These are phyloP conservation scores for Medicago ruthenica DNA, from an alignment of 306 rosid species.

Conservation along the genomic window DNA sequence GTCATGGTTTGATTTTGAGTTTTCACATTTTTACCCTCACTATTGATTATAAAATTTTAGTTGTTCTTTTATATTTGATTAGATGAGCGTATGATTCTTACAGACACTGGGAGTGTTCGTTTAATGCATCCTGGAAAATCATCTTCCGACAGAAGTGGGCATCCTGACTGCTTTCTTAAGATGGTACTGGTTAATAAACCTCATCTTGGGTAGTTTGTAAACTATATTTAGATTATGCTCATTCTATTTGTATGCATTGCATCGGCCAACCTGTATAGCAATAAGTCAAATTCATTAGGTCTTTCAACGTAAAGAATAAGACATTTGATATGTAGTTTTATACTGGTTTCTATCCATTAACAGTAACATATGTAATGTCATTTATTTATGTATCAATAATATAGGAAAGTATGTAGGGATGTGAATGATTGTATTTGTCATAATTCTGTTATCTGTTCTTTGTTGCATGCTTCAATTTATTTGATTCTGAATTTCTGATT, in stretches of 20 bases:
- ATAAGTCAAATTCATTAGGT: too few relatives aligned
- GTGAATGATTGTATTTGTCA: too few relatives aligned
- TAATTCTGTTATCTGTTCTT: too few relatives aligned
- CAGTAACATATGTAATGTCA: too few relatives aligned
- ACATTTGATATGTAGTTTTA: too few relatives aligned
- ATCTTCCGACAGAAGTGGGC: slow-evolving; percentile 55
- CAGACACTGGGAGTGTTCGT: slow-evolving; percentile 79
- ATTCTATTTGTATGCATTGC: too few relatives aligned
- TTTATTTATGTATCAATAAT: too few relatives aligned
- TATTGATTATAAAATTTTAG: slow-evolving; percentile 5
- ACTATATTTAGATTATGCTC: too few relatives aligned
- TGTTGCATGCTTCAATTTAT: slow-evolving; percentile 2
- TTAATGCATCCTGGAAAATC: slow-evolving; percentile 72
- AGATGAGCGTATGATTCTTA: slow-evolving; percentile 40
- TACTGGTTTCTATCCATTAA: too few relatives aligned
- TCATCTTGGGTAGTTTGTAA: background rate
- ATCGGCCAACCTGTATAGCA: too few relatives aligned
- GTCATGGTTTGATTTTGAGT: slow-evolving; percentile 22
- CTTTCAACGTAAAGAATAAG: too few relatives aligned
- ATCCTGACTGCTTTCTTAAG: slow-evolving; percentile 80
- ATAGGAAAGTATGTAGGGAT: too few relatives aligned
- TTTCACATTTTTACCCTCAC: background rate
- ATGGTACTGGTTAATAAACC: slow-evolving; percentile 61
- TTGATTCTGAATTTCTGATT: slow-evolving; percentile 41
- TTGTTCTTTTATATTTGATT: slow-evolving; percentile 26